phyloP scores from a whole-genome alignment of 2,329 filamentous ascomycete genomes.

The Tolypocladium ovalisporum region DNA sequence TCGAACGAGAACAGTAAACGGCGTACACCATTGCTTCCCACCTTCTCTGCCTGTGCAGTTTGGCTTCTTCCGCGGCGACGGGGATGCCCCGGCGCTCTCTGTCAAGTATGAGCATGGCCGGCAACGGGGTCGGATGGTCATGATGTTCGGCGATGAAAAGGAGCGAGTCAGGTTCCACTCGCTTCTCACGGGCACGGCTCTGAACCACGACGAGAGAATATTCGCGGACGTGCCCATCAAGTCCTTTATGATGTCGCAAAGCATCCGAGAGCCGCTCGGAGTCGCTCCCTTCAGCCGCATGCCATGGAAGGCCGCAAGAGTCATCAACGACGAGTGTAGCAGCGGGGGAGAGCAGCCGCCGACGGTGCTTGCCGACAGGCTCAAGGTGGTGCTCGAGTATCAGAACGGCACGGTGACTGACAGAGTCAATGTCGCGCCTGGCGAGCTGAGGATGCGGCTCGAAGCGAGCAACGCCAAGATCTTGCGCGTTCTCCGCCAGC shows the following conservation, averaged over 20 bases:
- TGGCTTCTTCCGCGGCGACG: slow-evolving; percentile 63
- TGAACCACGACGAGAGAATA: slow-evolving; percentile 58
- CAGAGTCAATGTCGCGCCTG: slow-evolving; percentile 68
- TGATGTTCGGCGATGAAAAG: slow-evolving; percentile 65
- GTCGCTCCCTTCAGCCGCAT: slow-evolving; percentile 38
- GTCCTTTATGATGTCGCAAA: slow-evolving; percentile 50
- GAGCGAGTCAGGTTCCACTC: slow-evolving; percentile 63
- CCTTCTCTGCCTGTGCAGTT: slow-evolving; percentile 63
- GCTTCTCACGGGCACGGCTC: slow-evolving; percentile 60
- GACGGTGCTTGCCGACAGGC: slow-evolving; percentile 64
- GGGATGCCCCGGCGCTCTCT: slow-evolving; percentile 57
- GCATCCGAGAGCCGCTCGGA: slow-evolving; percentile 36
- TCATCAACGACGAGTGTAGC: slow-evolving; percentile 62
- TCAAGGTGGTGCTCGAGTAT: slow-evolving; percentile 67
- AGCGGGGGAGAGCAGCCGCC: slow-evolving; percentile 46
- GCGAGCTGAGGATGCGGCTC: slow-evolving; percentile 58
- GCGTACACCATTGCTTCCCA: slow-evolving; percentile 58
- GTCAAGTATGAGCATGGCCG: slow-evolving; percentile 59
- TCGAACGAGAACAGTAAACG: slow-evolving; percentile 65
- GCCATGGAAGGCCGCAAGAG: slow-evolving; percentile 55
- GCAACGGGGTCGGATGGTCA: slow-evolving; percentile 58
- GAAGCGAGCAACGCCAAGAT: slow-evolving; percentile 51
- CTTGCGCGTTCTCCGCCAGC: slow-evolving; percentile 57
- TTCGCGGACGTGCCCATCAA: slow-evolving; percentile 58
- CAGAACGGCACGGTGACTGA: slow-evolving; percentile 72